phyloP scores from a whole-genome alignment of 169 alveolate genomes.

The Theileria orientalis region DNA sequence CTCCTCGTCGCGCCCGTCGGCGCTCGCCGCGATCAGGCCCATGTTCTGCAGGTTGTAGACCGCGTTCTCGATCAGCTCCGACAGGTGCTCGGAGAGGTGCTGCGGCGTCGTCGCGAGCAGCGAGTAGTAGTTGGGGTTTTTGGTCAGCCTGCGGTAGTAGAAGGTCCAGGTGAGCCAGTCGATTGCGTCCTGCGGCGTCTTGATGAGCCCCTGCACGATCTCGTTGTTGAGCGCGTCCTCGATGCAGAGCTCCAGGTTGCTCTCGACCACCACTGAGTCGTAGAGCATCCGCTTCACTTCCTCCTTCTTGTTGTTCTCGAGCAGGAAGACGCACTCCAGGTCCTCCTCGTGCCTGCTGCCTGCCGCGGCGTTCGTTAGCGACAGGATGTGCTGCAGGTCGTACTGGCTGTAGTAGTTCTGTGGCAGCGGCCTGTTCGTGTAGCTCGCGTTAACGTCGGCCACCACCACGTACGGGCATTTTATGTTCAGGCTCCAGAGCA shows the following conservation, averaged over 20 bases:
- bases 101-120: constrained; percentile 89
- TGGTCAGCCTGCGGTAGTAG: constrained; percentile 95
- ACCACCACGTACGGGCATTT: constrained; percentile 75
- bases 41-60: constrained; percentile 78
- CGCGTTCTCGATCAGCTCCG: constrained; percentile 91
- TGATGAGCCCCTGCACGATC: constrained; percentile 93
- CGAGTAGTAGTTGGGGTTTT: constrained; percentile 99
- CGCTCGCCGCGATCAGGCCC: constrained; percentile 47
- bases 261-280: constrained; percentile 98
- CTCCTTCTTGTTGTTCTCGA: constrained; percentile 82
- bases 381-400: constrained; percentile 90
- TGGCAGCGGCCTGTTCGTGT: constrained; percentile 74
- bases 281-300: constrained; percentile 93
- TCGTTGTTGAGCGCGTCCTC: constrained; percentile 96
- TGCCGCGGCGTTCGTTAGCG: constrained; percentile 21
- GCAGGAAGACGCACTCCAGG: constrained; percentile 84
- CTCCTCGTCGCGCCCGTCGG: constrained; percentile 30
- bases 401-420: constrained; percentile 93
- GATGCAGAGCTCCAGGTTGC: constrained; percentile 90
- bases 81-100: constrained; percentile 92
- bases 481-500: constrained; percentile 88
- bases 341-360: background rate
- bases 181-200: constrained; percentile 94
- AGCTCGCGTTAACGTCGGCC: constrained; percentile 80
- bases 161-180: constrained; percentile 99